Conservation (phyloP, 495 filamentous ascomycete species). For the Bathelium albidoporum region DNA sequence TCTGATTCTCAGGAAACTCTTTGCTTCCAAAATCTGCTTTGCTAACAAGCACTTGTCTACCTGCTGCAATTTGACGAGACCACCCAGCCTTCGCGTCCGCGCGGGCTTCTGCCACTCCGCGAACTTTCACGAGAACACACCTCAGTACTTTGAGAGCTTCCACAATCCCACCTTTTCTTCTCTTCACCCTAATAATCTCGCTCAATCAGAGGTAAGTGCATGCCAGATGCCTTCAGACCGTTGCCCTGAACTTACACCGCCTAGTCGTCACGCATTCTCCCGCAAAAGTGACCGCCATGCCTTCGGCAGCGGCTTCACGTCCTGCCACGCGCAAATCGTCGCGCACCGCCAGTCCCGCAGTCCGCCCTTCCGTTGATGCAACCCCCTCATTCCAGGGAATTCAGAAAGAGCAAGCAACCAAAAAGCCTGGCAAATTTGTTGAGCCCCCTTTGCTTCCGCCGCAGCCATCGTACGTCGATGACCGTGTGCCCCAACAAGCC, state of each 20-base stretch:
- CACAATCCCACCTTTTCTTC: background rate
- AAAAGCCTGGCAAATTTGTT: background rate
- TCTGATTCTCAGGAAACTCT: background rate
- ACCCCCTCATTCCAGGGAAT: slow-evolving; percentile 23
- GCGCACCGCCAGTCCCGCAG: slow-evolving; percentile 46
- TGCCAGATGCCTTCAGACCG: background rate
- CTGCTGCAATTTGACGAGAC: too few relatives aligned
- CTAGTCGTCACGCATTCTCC: background rate
- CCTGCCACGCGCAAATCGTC: slow-evolving; percentile 15
- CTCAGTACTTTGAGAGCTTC: background rate
- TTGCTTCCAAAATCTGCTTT: background rate
- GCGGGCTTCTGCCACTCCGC: background rate
- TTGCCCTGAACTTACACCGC: background rate
- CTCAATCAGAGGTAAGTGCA: background rate
- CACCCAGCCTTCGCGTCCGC: too few relatives aligned
- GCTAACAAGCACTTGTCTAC: too few relatives aligned
- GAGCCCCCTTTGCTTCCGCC: slow-evolving; percentile 60
- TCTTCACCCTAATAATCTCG: background rate
- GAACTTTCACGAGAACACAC: background rate
- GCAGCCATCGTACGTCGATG: slow-evolving; percentile 58
- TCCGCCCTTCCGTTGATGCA: slow-evolving; percentile 29
- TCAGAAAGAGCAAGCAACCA: slow-evolving; percentile 19
- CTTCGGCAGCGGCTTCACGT: slow-evolving; percentile 6
- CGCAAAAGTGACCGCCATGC: slow-evolving; percentile 11
- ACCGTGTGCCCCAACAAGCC: slow-evolving; percentile 46